Evolutionary conservation across 2,329 filamentous ascomycete genomes (phyloP).

Genomic region (Diaporthe longicolla): DNA sequence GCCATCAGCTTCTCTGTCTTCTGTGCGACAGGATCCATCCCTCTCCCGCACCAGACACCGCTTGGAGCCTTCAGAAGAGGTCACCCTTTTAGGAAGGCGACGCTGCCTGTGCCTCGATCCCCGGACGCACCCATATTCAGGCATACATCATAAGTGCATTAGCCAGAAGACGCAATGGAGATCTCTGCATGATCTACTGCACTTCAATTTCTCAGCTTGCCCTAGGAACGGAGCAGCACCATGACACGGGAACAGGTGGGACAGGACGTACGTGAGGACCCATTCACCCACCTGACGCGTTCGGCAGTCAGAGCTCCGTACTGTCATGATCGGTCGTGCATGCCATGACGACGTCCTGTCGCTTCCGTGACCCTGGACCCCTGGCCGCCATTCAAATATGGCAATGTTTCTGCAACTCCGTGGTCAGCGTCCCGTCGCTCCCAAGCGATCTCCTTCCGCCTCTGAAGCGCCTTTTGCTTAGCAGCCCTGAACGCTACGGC

Average conservation of each 20-base stretch:
- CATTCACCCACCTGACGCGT: slow-evolving; percentile 32
- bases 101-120: slow-evolving; percentile 1
- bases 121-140: slow-evolving; percentile 15
- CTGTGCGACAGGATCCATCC: neutral
- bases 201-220: slow-evolving; percentile 25
- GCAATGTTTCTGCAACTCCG: slow-evolving; percentile 29
- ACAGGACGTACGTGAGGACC: slow-evolving; percentile 8
- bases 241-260: slow-evolving; percentile 8
- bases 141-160: slow-evolving; percentile 30
- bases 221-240: neutral
- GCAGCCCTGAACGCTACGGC: slow-evolving; percentile 17
- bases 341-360: slow-evolving; percentile 14
- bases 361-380: neutral
- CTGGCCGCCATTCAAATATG: slow-evolving; percentile 26
- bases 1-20: neutral
- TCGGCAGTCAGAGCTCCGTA: slow-evolving; percentile 34
- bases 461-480: slow-evolving; percentile 12
- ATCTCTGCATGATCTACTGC: slow-evolving; percentile 33
- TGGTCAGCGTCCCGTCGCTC: neutral
- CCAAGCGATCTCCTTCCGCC: slow-evolving; percentile 34
- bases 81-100: slow-evolving; percentile 13
- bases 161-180: slow-evolving; percentile 36
- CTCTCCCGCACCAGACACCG: neutral
- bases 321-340: slow-evolving; percentile 34
- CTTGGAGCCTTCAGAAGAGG: neutral